phyloP scores from a whole-genome alignment of 768 basidiomycete species.

The Calocybe gangraenosa region DNA sequence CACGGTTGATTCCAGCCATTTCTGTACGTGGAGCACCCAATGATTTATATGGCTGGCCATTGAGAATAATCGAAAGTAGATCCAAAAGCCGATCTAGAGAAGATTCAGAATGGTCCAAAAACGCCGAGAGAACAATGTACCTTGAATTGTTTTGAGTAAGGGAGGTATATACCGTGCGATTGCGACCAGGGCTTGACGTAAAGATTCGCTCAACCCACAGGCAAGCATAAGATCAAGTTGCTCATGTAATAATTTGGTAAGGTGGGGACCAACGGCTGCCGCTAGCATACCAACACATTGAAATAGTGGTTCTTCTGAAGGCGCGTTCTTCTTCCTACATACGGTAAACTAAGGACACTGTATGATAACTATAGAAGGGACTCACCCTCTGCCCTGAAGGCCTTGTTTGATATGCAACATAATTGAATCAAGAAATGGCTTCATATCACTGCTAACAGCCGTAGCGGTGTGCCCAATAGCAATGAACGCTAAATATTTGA shows the following conservation, averaged over 20 bases:
- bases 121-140: slow-evolving; percentile 30
- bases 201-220: slow-evolving; percentile 86
- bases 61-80: slow-evolving; percentile 73
- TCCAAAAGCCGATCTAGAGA: slow-evolving; percentile 82
- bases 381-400: slow-evolving; percentile 81
- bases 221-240: slow-evolving; percentile 96
- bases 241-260: slow-evolving; percentile 94
- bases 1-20: slow-evolving; percentile 41
- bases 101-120: background rate
- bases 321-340: slow-evolving; percentile 78
- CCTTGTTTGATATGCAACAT: slow-evolving; percentile 87
- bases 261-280: slow-evolving; percentile 89
- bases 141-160: slow-evolving; percentile 88
- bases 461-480: slow-evolving; percentile 95
- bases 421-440: slow-evolving; percentile 88
- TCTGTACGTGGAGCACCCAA: slow-evolving; percentile 80
- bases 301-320: slow-evolving; percentile 92
- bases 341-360: background rate
- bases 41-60: slow-evolving; percentile 82
- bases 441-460: slow-evolving; percentile 92
- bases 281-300: slow-evolving; percentile 98
- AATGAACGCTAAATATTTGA: slow-evolving; percentile 68
- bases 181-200: slow-evolving; percentile 78
- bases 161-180: slow-evolving; percentile 89
- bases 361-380: background rate